phyloP scores from a whole-genome alignment of 345 rosid species.

The Erodium maritimum region DNA sequence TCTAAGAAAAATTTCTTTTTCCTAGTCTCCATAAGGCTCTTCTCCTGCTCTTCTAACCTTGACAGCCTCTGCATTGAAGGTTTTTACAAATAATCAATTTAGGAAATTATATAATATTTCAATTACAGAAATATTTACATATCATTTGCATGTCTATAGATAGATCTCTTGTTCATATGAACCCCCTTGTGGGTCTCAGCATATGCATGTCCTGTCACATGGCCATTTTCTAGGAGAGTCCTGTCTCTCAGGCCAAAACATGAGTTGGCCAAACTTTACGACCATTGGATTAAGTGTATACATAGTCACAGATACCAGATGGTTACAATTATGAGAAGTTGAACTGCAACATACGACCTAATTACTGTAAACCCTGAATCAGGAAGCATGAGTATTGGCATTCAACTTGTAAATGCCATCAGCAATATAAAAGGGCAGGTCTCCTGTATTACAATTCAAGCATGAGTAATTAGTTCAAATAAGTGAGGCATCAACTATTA shows the following conservation, averaged over 20 bases:
- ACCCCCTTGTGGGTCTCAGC: not conserved
- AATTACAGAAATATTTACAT: not conserved
- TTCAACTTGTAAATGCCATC: too few species aligned
- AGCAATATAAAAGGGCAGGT: too few species aligned
- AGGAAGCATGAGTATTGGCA: too few species aligned
- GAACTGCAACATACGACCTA: too few species aligned
- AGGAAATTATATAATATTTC: conserved; percentile 3
- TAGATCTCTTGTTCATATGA: not conserved
- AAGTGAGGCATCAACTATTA: conserved; percentile 2
- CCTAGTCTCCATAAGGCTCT: conserved; percentile 59
- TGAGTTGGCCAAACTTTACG: not conserved
- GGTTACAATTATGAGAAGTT: too few species aligned
- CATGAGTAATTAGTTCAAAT: not conserved
- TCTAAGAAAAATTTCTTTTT: conserved; percentile 84
- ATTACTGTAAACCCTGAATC: too few species aligned
- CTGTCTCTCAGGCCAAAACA: not conserved
- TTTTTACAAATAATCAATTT: conserved; percentile 14
- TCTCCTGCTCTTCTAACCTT: conserved; percentile 81
- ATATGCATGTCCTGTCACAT: not conserved
- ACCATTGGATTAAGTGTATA: not conserved
- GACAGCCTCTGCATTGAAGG: conserved; percentile 58
- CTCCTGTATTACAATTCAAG: too few species aligned
- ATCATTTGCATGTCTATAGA: not conserved
- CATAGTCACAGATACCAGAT: too few species aligned
- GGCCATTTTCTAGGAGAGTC: not conserved